Evolutionary conservation across 768 basidiomycete genomes (phyloP).

Genomic region (Glaciozyma martinii): DNA sequence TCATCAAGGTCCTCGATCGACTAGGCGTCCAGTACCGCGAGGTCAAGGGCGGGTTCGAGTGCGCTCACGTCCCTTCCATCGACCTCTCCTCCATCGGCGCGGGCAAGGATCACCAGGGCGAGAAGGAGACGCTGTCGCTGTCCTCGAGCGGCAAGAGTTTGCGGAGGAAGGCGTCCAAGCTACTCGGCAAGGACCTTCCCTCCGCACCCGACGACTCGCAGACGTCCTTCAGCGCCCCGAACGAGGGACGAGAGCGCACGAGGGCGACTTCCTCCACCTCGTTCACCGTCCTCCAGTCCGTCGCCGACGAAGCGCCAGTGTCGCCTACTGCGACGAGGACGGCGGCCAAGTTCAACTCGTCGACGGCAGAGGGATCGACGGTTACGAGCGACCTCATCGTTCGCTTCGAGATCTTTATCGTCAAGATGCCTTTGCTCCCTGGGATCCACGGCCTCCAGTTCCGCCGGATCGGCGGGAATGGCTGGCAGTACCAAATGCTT

Average conservation of each 20-base stretch:
- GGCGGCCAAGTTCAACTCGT: slow-evolving; percentile 56
- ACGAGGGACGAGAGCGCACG: background rate
- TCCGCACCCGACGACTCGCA: slow-evolving; percentile 9
- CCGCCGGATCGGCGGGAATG: slow-evolving; percentile 76
- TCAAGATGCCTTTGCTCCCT: slow-evolving; percentile 82
- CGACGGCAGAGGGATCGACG: slow-evolving; percentile 30
- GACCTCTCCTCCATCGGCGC: slow-evolving; percentile 62
- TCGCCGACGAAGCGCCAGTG: background rate
- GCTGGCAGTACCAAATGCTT: slow-evolving; percentile 97
- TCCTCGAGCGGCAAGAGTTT: slow-evolving; percentile 5
- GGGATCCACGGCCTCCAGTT: slow-evolving; percentile 79
- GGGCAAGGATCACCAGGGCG: slow-evolving; percentile 5
- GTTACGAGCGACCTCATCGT: slow-evolving; percentile 59
- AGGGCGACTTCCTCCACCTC: slow-evolving; percentile 20
- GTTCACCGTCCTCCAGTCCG: slow-evolving; percentile 26
- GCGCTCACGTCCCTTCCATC: slow-evolving; percentile 89
- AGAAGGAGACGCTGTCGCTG: background rate
- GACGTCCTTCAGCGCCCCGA: slow-evolving; percentile 7
- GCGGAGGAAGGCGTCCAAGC: slow-evolving; percentile 23
- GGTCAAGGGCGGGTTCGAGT: slow-evolving; percentile 85
- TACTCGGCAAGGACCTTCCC: slow-evolving; percentile 12
- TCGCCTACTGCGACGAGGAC: slow-evolving; percentile 63
- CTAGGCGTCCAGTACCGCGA: slow-evolving; percentile 93
- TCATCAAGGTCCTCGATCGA: slow-evolving; percentile 74
- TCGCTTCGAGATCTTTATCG: slow-evolving; percentile 91